Conservation (phyloP, 2,329 filamentous ascomycete species). For the Ascochyta fabae region DNA sequence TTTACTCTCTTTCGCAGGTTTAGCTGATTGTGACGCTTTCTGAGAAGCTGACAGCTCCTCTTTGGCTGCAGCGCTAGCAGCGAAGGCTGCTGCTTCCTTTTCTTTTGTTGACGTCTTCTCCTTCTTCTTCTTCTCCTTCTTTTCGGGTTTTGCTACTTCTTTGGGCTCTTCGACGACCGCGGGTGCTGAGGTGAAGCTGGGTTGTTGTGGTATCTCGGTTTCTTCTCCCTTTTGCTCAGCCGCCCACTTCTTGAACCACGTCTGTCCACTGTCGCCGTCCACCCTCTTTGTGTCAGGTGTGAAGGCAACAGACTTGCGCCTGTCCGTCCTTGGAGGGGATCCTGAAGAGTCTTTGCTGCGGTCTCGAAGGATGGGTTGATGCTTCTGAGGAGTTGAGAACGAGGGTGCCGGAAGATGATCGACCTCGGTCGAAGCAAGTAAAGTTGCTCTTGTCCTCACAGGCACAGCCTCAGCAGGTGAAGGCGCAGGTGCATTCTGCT, state of each 20-base stretch:
- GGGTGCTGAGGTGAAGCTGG: conserved; percentile 36
- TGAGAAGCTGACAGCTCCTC: conserved; percentile 1
- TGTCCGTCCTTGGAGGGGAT: conserved; percentile 36
- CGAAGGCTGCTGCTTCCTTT: conserved; percentile 20
- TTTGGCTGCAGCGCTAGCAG: conserved; percentile 13
- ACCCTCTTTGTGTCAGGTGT: conserved; percentile 66
- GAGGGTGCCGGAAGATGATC: conserved; percentile 19
- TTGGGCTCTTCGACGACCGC: conserved; percentile 23
- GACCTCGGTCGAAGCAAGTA: conserved; percentile 42
- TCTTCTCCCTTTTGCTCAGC: conserved; percentile 40
- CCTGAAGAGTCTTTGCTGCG: conserved; percentile 27
- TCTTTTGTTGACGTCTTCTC: conserved; percentile 12
- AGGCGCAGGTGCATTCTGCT: conserved; percentile 21
- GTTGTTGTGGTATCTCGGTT: conserved; percentile 31
- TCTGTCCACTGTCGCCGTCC: conserved; percentile 62
- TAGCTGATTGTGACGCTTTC: conserved; percentile 2
- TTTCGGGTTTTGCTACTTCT: conserved; percentile 28
- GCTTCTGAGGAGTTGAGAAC: conserved; percentile 28
- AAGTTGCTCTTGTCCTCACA: conserved; percentile 23
- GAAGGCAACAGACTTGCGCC: conserved; percentile 68
- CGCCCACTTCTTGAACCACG: conserved; percentile 60
- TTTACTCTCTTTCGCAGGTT: conserved; percentile 4
- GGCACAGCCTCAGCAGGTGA: conserved; percentile 29
- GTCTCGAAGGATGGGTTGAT: conserved; percentile 15
- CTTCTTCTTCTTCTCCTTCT: conserved; percentile 26